Percentiles rank a stretch among this genome's conserved stretches.
Evolutionary conservation across 306 rosid genomes (phyloP).

Genomic region (Malus orientalis): DNA sequence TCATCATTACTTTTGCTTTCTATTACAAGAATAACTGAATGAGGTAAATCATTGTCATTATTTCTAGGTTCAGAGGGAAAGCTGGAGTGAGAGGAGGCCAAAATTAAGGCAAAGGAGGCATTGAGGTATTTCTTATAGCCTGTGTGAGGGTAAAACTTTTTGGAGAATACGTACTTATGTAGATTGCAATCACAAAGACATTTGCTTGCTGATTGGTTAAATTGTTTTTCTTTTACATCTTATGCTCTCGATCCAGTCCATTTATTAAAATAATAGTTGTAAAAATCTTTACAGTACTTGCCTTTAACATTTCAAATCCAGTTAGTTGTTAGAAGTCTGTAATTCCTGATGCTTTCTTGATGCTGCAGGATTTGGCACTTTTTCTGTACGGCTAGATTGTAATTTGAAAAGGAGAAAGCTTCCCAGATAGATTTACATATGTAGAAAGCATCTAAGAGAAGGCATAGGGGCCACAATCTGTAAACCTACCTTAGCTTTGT

Average conservation of each 20-base stretch:
- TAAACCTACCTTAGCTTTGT: slow-evolving; percentile 17
- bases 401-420: slow-evolving; percentile 1
- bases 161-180: background rate
- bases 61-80: slow-evolving; percentile 36
- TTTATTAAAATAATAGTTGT: background rate
- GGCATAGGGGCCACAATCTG: background rate
- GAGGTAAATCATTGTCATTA: slow-evolving; percentile 4
- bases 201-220: background rate
- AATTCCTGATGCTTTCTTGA: slow-evolving; percentile 13
- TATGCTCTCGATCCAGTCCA: background rate
- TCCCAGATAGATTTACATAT: background rate
- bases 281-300: background rate
- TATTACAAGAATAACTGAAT: background rate
- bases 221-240: background rate
- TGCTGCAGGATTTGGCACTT: slow-evolving; percentile 18
- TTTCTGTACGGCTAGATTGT: slow-evolving; percentile 13
- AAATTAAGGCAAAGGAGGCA: background rate
- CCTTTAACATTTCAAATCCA: background rate
- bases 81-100: slow-evolving; percentile 20
- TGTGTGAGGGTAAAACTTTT: background rate
- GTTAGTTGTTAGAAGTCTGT: background rate
- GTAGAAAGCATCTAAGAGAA: slow-evolving; percentile 11
- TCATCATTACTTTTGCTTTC: background rate
- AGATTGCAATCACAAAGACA: background rate
- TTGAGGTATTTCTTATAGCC: slow-evolving; percentile 8